These are phyloP conservation scores for Podospora anserina DNA, from an alignment of 495 filamentous ascomycete species.

Conservation along the genomic window DNA sequence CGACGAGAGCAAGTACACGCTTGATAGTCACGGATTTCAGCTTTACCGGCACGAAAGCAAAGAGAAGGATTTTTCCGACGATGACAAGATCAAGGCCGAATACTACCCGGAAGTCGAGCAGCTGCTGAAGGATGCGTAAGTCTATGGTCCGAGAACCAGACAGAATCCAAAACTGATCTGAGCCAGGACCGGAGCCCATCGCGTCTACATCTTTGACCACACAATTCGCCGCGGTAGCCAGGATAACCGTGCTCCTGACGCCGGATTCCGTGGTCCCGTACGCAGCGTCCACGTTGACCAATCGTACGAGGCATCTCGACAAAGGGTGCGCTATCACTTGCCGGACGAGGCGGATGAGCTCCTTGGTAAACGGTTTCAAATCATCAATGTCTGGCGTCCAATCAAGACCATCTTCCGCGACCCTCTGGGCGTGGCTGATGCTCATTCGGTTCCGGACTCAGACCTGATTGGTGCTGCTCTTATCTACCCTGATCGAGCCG, in stretches of 20 bases:
- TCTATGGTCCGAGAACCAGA: conserved; percentile 5
- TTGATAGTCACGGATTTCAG: conserved; percentile 46
- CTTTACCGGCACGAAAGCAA: conserved; percentile 38
- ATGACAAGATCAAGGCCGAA: conserved; percentile 61
- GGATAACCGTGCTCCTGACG: not conserved
- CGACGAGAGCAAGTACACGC: conserved; percentile 37
- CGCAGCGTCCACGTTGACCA: conserved; percentile 71
- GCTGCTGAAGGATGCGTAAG: conserved; percentile 61
- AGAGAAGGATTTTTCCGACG: conserved; percentile 63
- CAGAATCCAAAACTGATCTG: conserved; percentile 5
- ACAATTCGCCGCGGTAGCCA: conserved; percentile 56
- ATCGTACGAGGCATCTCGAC: conserved; percentile 56
- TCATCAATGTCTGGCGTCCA: conserved; percentile 79
- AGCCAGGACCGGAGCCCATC: conserved; percentile 57
- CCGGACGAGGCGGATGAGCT: conserved; percentile 61
- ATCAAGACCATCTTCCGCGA: conserved; percentile 62
- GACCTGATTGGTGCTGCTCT: conserved; percentile 69
- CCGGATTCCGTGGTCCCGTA: conserved; percentile 56
- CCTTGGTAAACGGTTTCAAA: conserved; percentile 63
- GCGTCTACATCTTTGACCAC: conserved; percentile 73
- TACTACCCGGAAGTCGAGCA: conserved; percentile 69
- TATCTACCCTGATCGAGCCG: conserved; percentile 68
- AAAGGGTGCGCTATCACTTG: conserved; percentile 59
- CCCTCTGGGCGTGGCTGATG: conserved; percentile 61
- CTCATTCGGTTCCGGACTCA: conserved; percentile 55